These are phyloP conservation scores for Nepenthes mirabilis DNA, from an alignment of 148 eudicot species.

Conservation along the genomic window DNA sequence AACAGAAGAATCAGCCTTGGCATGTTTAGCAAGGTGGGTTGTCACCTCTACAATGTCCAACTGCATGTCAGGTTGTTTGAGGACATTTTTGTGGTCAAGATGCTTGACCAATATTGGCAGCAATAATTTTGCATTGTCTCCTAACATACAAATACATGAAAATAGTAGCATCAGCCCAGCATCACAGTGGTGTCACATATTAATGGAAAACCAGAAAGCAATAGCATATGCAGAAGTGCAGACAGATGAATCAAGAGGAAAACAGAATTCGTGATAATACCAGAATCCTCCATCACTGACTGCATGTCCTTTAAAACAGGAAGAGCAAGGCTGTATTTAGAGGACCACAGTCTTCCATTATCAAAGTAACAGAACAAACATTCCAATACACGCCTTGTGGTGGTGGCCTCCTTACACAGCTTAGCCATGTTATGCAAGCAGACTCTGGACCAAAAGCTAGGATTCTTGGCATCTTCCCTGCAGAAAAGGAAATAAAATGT, in stretches of 20 bases:
- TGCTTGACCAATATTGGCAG: constrained; percentile 80
- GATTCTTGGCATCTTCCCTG: constrained; percentile 70
- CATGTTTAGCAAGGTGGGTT: constrained; percentile 54
- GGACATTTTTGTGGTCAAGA: constrained; percentile 87
- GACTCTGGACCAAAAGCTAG: constrained; percentile 90
- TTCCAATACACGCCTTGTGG: constrained; percentile 84
- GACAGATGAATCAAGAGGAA: background rate
- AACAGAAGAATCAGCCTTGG: constrained; percentile 61
- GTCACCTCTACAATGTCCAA: constrained; percentile 69
- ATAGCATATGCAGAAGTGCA: background rate
- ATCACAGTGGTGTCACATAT: no score
- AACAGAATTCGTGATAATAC: constrained; percentile 13
- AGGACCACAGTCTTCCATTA: constrained; percentile 59
- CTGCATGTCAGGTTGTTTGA: constrained; percentile 78
- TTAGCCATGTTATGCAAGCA: constrained; percentile 86
- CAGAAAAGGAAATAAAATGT: constrained; percentile 5
- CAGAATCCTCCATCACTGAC: constrained; percentile 67
- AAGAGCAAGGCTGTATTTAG: constrained; percentile 55
- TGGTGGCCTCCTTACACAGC: constrained; percentile 67
- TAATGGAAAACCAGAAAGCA: no score
- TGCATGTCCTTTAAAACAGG: constrained; percentile 90
- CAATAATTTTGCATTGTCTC: constrained; percentile 69
- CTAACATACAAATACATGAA: constrained; percentile 29
- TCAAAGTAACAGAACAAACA: constrained; percentile 84
- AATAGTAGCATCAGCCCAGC: background rate